Base-by-base conservation (phyloP, 192 early-diverging fungal species). In the Rhizoclosmatium sp. region DNA sequence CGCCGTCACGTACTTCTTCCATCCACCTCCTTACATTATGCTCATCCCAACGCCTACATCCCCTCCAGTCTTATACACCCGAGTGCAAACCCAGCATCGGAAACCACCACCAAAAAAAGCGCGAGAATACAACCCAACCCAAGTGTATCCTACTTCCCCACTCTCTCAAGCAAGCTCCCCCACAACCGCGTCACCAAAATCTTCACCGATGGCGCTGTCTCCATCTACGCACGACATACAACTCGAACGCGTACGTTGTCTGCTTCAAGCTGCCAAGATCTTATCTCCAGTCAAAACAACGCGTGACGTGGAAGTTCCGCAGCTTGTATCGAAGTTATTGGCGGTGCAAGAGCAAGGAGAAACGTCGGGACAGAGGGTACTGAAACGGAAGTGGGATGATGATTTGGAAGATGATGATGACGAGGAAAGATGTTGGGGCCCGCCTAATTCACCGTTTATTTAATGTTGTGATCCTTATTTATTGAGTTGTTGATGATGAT, bases 321-420 rank as follows among this genome's bases (percentile, higher is more conserved):
- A 62, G 21, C 60, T 62, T 40, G 60, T 62, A 40, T 62, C 60
- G 23, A 19, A 40, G 7, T 62, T 62, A 40, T 40, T 62, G 60
- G 21, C 7, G 0, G 60, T 23, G 60, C 21, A 31, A 40, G 31
- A 31, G 31, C 31, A 31, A 31, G 31, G 31, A 31, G 31, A 31
- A 31, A 31, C 31, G 31, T 31, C 31, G 31, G 31, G 31, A 31
- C 31, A 31, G 31, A 40, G 21, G 60, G 31, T 31, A 31, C 31
- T 31, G 0, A 31, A 31, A 31, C 31, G 5, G 23, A 62, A 40
- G 60, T 19, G 7, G 21, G 21, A 62, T 7, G 10, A 23, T 7
- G 21, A 62, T 7, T 31, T 19, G 9, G 7, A 19, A 0, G 39
- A 31, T 7, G 60, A 62, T 23, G 60, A 62, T 19, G 9, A 23